Conservation (phyloP, 345 rosid species). For the Corymbia maculata region DNA sequence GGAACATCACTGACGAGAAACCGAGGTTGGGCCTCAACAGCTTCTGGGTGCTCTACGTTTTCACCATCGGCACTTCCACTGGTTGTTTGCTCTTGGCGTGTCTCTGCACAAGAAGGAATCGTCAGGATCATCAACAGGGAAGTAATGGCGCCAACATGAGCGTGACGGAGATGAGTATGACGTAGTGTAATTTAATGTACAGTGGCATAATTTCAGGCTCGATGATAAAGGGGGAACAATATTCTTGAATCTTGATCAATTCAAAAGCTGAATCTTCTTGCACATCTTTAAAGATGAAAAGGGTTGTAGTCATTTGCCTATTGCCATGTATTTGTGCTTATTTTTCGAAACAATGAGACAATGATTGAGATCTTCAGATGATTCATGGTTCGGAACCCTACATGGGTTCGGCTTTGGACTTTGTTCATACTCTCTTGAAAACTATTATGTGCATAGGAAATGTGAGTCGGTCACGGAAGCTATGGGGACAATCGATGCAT, state of each 20-base stretch:
- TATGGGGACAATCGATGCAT: neutral
- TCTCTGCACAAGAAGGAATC: neutral
- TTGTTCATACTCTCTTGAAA: neutral
- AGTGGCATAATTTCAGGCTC: neutral
- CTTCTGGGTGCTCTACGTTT: conserved; percentile 31
- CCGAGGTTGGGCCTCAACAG: conserved; percentile 16
- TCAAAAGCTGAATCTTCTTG: neutral
- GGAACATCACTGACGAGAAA: neutral
- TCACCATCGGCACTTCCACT: conserved; percentile 21
- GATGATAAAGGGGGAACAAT: neutral
- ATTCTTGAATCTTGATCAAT: neutral
- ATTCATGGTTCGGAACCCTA: neutral
- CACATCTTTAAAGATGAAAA: neutral
- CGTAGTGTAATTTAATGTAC: neutral
- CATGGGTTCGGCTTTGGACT: neutral
- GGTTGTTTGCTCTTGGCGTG: conserved; percentile 12
- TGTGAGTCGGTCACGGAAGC: neutral
- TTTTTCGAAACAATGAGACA: neutral
- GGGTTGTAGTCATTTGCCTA: neutral
- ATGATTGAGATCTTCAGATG: neutral
- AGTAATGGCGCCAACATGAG: neutral
- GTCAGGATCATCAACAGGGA: neutral
- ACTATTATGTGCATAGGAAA: neutral
- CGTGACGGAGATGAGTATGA: neutral
- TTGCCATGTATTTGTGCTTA: neutral